A percentile compares a stretch with the other conserved stretches of the same genome.
Evolutionary conservation across 768 basidiomycete species (phyloP).

Genomic region (Lactarius sanguifluus): DNA sequence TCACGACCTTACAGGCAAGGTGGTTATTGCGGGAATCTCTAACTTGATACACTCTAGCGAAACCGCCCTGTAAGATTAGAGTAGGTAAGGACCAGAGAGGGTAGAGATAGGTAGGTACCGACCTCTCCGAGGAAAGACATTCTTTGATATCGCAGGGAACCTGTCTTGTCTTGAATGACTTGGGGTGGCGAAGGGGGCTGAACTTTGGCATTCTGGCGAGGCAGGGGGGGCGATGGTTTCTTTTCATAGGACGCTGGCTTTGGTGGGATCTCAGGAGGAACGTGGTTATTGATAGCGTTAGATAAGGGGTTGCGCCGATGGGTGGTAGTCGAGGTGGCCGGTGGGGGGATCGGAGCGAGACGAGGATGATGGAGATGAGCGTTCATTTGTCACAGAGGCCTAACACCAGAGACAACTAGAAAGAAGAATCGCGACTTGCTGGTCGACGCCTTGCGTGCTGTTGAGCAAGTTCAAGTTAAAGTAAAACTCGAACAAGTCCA

Average conservation of each 20-base stretch:
- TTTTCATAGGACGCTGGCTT: slow-evolving; percentile 19
- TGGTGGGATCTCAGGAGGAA: slow-evolving; percentile 19
- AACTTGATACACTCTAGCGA: slow-evolving; percentile 96
- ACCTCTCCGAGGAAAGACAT: slow-evolving; percentile 92
- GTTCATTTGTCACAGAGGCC: slow-evolving; percentile 22
- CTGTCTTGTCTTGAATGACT: slow-evolving; percentile 65
- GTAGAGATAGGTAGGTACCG: slow-evolving; percentile 33
- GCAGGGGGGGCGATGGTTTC: slow-evolving; percentile 61
- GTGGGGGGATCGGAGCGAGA: slow-evolving; percentile 26
- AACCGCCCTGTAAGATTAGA: slow-evolving; percentile 65
- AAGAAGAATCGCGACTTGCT: neutral
- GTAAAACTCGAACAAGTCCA: too few species aligned
- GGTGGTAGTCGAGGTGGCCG: slow-evolving; percentile 21
- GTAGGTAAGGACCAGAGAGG: neutral
- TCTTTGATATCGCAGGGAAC: slow-evolving; percentile 58
- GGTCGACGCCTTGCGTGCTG: slow-evolving; percentile 6
- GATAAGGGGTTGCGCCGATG: slow-evolving; percentile 29
- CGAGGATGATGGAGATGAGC: slow-evolving; percentile 20
- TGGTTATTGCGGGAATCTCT: slow-evolving; percentile 62
- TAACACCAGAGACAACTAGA: slow-evolving; percentile 29
- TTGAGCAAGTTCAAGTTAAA: neutral
- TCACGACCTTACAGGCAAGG: slow-evolving; percentile 91
- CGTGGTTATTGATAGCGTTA: slow-evolving; percentile 27
- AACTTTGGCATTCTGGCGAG: slow-evolving; percentile 80
- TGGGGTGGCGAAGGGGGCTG: slow-evolving; percentile 79